Base-by-base conservation (phyloP, 2,329 filamentous ascomycete species). In the Alternaria burnsii region DNA sequence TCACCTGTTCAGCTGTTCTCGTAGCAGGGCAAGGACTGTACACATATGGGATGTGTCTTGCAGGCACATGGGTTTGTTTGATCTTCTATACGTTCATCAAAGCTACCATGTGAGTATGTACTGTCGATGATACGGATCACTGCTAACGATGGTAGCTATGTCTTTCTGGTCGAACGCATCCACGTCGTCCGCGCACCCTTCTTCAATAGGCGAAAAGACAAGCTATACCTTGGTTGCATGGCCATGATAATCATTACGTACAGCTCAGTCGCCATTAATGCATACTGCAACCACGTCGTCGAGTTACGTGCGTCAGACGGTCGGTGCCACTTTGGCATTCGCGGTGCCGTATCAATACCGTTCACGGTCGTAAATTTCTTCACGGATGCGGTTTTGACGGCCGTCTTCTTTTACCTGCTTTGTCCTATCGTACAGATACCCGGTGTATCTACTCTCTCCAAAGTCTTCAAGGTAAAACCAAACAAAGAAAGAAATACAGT, bases 101-200 rank as follows among this genome's bases (percentile, higher is more conserved):
- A 53, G 59, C 68, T 18, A 44, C 68, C 24, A 69, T 78, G 50
- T 69, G 36, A 54, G 59, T 43, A 9, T 26, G 28, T 2, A 32
- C 30, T 6, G 26, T 34, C 3, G 11, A 28, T 5, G n/a, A 4
- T n/a, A 22, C n/a, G 16, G 24, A 4, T 0, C 16, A 22, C 43
- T 16, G 2, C 22, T 16, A 30, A 26, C 18, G n/a, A 24, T 52
- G 26, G 43, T 20, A 70, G 71, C 26, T 79, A 80, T 46, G 58
- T 77, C 12, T 80, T 79, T 61, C 68, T 81, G 6, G 71, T 79
- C 28, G 79, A 81, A 59, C 74, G 79, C 16, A 71, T 76, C 28
- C 78, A 80, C 48, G 69, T 76, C 8, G 71, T 80, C 22, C 71
- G 77, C 14, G 64, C 71, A 16, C 69, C 75, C 6, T 72, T 74